These are phyloP conservation scores for Auriscalpium microsporum DNA, from an alignment of 768 basidiomycete genomes.

Conservation along the genomic window DNA sequence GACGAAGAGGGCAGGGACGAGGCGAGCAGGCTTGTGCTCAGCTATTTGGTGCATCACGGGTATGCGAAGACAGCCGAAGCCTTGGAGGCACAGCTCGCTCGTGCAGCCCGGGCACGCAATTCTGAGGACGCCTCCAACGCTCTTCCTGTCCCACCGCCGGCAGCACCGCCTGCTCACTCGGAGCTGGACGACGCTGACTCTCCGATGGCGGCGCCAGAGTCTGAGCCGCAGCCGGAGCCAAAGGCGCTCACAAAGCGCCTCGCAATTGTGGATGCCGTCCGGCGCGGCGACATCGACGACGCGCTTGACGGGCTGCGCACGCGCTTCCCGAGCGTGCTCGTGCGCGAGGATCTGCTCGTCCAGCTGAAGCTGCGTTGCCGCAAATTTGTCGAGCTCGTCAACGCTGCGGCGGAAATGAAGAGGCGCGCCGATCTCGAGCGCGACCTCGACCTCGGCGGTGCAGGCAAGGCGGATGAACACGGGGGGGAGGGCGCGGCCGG, in stretches of 20 bases:
- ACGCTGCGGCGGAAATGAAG: conserved; percentile 12
- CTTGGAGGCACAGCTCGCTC: conserved; percentile 43
- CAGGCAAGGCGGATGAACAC: conserved; percentile 11
- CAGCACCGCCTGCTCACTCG: neutral
- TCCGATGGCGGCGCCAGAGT: conserved; percentile 14
- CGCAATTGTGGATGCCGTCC: conserved; percentile 60
- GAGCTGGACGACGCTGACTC: conserved; percentile 7
- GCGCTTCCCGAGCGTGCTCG: conserved; percentile 58
- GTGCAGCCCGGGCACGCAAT: neutral
- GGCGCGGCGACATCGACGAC: conserved; percentile 60
- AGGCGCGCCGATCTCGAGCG: neutral
- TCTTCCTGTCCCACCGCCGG: conserved; percentile 10
- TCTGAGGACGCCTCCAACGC: conserved; percentile 5
- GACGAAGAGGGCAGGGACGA: conserved; percentile 23
- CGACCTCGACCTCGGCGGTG: too few relatives aligned
- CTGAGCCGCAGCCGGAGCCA: conserved; percentile 30
- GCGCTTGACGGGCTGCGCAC: conserved; percentile 49
- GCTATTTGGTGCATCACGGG: conserved; percentile 81
- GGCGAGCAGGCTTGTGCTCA: conserved; percentile 65
- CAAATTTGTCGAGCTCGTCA: conserved; percentile 69
- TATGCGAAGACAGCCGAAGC: conserved; percentile 65
- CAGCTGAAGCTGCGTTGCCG: conserved; percentile 78
- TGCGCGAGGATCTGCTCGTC: conserved; percentile 60
- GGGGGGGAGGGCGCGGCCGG: conserved; percentile 15
- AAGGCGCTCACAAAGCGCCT: conserved; percentile 50